A percentile compares a stretch with the other conserved stretches of the same genome.
Conservation (phyloP, 2,329 filamentous ascomycete genomes). For the Neopestalotiopsis sp. region DNA sequence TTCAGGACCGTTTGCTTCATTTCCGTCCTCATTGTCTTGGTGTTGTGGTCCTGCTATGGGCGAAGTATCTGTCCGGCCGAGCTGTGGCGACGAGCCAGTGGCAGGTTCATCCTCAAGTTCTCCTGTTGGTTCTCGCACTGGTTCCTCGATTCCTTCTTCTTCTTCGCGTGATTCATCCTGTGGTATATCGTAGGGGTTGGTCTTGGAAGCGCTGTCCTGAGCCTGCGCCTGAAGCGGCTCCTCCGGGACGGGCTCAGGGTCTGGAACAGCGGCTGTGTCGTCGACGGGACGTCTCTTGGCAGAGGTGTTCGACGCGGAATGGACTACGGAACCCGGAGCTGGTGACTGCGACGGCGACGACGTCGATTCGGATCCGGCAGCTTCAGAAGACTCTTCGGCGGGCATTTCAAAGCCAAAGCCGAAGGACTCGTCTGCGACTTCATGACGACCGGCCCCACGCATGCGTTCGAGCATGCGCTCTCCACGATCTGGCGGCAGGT, state of each 20-base stretch:
- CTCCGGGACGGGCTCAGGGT: conserved; percentile 25
- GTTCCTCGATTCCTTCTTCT: background rate
- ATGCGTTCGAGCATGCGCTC: conserved; percentile 70
- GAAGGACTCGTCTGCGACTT: conserved; percentile 67
- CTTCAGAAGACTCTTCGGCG: conserved; percentile 31
- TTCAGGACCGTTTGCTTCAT: conserved; percentile 26
- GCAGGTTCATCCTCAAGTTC: background rate
- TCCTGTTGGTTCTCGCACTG: background rate
- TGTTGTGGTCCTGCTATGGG: background rate
- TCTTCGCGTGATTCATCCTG: conserved; percentile 8
- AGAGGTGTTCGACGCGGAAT: conserved; percentile 53
- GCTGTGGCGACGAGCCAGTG: conserved; percentile 11
- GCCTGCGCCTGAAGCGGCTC: conserved; percentile 23
- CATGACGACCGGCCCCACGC: conserved; percentile 66
- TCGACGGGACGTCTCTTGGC: conserved; percentile 51
- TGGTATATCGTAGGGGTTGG: conserved; percentile 26
- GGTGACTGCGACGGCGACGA: background rate
- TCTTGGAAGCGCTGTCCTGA: conserved; percentile 20
- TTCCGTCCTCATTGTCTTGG: conserved; percentile 19
- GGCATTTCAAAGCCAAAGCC: conserved; percentile 57
- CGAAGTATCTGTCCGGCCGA: conserved; percentile 1
- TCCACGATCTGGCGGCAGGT: conserved; percentile 53
- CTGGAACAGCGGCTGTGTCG: conserved; percentile 24
- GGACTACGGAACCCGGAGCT: conserved; percentile 34
- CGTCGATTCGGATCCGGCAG: conserved; percentile 25